A percentile compares a stretch with the other conserved stretches of the same genome.
phyloP scores from a whole-genome alignment of 2,329 filamentous ascomycete genomes.

The Trichoderma breve region DNA sequence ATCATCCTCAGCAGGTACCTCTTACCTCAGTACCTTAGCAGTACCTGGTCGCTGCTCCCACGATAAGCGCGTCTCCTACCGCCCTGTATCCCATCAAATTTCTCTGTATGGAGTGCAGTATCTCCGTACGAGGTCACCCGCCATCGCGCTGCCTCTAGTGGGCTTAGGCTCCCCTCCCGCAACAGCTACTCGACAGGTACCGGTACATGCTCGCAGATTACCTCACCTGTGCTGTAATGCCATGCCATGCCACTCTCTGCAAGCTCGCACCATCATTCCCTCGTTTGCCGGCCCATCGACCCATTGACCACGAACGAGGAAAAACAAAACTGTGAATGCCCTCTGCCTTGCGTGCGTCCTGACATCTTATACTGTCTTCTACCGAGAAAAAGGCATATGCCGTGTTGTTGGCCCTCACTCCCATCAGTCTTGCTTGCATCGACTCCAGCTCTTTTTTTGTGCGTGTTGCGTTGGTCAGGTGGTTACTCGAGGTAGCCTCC shows the following conservation, averaged over 20 bases:
- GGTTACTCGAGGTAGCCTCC: slow-evolving; percentile 20
- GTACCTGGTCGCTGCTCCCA: background rate
- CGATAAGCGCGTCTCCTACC: slow-evolving; percentile 14
- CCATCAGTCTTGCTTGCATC: background rate
- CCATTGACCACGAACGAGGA: background rate
- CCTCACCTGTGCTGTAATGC: background rate
- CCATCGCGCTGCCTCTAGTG: slow-evolving; percentile 8
- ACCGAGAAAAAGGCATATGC: background rate
- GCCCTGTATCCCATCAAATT: slow-evolving; percentile 14
- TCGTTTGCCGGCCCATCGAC: background rate
- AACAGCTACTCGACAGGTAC: background rate
- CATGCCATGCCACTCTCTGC: background rate
- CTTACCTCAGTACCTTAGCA: background rate
- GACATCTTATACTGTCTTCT: background rate
- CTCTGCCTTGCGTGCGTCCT: background rate
- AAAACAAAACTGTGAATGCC: background rate
- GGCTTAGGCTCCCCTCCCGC: slow-evolving; percentile 16
- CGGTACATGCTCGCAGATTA: slow-evolving; percentile 11
- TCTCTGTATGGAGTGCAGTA: slow-evolving; percentile 8
- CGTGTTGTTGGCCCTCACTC: background rate
- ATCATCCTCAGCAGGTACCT: background rate
- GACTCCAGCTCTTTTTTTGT: background rate
- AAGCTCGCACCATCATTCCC: background rate
- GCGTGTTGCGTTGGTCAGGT: slow-evolving; percentile 21
- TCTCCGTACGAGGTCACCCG: slow-evolving; percentile 17